Conservation (phyloP, 1,139 yeast species). For the Kluyveromyces sp. region DNA sequence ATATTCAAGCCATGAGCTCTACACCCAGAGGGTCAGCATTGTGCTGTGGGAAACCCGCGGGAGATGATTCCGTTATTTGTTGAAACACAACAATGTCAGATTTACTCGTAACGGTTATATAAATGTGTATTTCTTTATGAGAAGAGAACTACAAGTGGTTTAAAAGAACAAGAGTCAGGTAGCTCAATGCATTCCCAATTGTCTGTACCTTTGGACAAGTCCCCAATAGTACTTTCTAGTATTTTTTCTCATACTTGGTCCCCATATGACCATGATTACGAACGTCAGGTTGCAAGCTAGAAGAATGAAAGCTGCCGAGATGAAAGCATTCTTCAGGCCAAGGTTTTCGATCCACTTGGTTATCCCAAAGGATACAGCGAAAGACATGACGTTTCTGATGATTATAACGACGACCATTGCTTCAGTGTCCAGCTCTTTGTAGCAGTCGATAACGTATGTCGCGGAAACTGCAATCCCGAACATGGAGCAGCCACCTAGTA, state of each 20-base stretch:
- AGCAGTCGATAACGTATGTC: conserved; percentile 49
- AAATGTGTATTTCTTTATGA: no score
- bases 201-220: conserved; percentile 31
- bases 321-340: conserved; percentile 41
- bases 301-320: conserved; percentile 40
- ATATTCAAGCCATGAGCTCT: no score
- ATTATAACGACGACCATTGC: conserved; percentile 42
- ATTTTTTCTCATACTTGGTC: conserved; percentile 35
- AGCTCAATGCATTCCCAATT: conserved; percentile 18
- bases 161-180: no score
- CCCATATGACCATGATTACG: conserved; percentile 36
- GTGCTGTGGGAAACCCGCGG: no score
- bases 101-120: no score
- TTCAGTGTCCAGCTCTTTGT: conserved; percentile 47
- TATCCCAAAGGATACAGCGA: conserved; percentile 44
- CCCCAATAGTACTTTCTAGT: conserved; percentile 35
- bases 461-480: conserved; percentile 49
- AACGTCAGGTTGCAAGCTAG: conserved; percentile 39
- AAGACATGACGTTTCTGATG: conserved; percentile 39
- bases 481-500: conserved; percentile 41
- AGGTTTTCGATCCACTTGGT: conserved; percentile 42
- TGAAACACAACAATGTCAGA: no score
- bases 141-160: no score
- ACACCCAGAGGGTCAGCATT: no score
- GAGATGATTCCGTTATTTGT: no score